Evolutionary conservation across 257 asterid species (phyloP).

Genomic region (Solanum stenotomum): DNA sequence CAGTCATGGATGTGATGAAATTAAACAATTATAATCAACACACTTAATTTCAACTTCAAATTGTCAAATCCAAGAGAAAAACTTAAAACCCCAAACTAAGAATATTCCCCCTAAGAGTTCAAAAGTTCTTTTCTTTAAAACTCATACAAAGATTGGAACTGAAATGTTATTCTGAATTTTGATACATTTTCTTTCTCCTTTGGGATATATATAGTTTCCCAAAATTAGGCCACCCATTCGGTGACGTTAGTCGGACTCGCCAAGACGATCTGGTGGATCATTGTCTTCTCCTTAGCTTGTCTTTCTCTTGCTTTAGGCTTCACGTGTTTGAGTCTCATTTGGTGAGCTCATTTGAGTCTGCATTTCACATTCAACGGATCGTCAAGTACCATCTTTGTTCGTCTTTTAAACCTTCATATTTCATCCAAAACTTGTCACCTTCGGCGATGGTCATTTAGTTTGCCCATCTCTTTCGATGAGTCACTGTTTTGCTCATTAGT

Average conservation of each 20-base stretch:
- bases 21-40: no score
- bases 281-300: background rate
- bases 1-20: no score
- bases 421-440: background rate
- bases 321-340: background rate
- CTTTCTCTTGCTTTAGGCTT: background rate
- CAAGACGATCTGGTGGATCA: background rate
- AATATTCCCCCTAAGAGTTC: background rate
- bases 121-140: no score
- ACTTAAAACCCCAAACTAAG: no score
- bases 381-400: background rate
- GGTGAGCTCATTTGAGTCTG: background rate
- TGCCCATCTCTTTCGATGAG: background rate
- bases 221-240: background rate
- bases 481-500: background rate
- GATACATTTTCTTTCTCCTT: background rate
- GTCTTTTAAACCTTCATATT: background rate
- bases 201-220: background rate
- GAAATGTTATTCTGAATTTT: no score
- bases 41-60: no score
- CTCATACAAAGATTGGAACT: no score
- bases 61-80: no score
- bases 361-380: background rate
- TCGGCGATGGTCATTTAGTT: background rate
- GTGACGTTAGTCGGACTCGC: background rate